Conservation (phyloP, 1,139 yeast genomes). For the Blastobotrys persicus region DNA sequence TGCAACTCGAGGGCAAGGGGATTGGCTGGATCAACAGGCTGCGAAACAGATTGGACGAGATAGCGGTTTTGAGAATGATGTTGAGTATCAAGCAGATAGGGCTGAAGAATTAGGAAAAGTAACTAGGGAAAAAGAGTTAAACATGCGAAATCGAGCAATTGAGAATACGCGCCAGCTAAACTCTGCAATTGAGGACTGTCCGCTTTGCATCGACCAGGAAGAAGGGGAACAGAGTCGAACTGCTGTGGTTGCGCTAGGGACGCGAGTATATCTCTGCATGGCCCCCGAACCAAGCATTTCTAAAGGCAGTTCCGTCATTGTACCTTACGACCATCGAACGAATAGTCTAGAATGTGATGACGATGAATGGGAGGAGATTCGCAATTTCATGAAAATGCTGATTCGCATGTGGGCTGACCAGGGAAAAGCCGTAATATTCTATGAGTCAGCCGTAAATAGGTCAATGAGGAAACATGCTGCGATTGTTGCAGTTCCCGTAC, state of each 20-base stretch:
- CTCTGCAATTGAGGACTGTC: conserved; percentile 39
- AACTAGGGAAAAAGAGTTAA: conserved; percentile 21
- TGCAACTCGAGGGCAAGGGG: conserved; percentile 26
- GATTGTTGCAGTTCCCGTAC: conserved; percentile 46
- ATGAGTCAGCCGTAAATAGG: conserved; percentile 43
- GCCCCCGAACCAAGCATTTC: conserved; percentile 43
- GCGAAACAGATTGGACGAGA: conserved; percentile 40
- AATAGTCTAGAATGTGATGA: conserved; percentile 45
- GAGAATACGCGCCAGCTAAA: conserved; percentile 32
- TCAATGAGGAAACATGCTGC: conserved; percentile 41
- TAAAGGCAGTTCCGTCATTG: conserved; percentile 39
- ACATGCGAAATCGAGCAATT: conserved; percentile 32
- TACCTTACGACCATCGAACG: conserved; percentile 43
- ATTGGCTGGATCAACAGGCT: conserved; percentile 25
- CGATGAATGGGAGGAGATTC: conserved; percentile 47
- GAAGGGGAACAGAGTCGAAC: conserved; percentile 32
- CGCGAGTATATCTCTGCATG: conserved; percentile 33
- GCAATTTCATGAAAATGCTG: conserved; percentile 45
- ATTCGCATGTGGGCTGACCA: conserved; percentile 41
- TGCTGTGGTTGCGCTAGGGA: conserved; percentile 35
- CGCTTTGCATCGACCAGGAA: conserved; percentile 36
- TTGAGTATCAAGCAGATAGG: conserved; percentile 46
- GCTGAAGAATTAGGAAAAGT: conserved; percentile 40
- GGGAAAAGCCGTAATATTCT: conserved; percentile 43
- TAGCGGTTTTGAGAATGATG: conserved; percentile 36